Base-by-base conservation (phyloP, 2,329 filamentous ascomycete species). In the Cladosporium sp. region DNA sequence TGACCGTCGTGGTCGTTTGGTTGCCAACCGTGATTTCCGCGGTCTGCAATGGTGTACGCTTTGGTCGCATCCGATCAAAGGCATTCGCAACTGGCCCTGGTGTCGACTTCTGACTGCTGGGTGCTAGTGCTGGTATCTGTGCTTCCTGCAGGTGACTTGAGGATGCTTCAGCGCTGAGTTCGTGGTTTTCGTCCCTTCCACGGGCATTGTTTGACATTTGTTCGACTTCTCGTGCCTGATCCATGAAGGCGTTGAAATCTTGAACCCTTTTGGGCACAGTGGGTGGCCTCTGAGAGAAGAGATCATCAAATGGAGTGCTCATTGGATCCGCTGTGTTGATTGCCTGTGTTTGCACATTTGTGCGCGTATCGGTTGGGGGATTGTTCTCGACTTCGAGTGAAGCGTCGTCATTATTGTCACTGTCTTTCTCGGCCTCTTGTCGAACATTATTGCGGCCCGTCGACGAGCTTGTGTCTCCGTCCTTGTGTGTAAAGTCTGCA, bases 11-110 rank as follows among this genome's bases (percentile, higher is more conserved):
- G 0, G 80, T 85, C 0, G 84, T 88, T 40, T 77, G 78, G 54
- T 84, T 76, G 1, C 86, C 88, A 48, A 92, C 81, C 0, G 85
- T 90, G 42, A 92, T 87, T 2, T 85, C 88, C 17, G 87, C 86
- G 45, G 84, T 72, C 59, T 88, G 83, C 22, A 77, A 70, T 1
- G 79, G 77, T 2, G 78, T 71, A 29, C 85, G 78, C 62, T 82
- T 86, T 1, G 79, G 76, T 13, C 82, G 75, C 80, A 85, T 84
- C 15, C 79, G 75, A 63, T 84, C 80, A 58, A 84, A 84, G 1
- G 82, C 82, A 61, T 77, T 82, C 45, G 79, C 77, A 19, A 85
- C 70, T 0, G 74, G 62, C 38, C 76, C 76, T 13, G 71, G 68
- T 2, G 68, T 70, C 19, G 64, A 61, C 43, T 62, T 68, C 34